These are phyloP conservation scores for Helminthosporium solani DNA, from an alignment of 2,329 filamentous ascomycete genomes.

Conservation along the genomic window DNA sequence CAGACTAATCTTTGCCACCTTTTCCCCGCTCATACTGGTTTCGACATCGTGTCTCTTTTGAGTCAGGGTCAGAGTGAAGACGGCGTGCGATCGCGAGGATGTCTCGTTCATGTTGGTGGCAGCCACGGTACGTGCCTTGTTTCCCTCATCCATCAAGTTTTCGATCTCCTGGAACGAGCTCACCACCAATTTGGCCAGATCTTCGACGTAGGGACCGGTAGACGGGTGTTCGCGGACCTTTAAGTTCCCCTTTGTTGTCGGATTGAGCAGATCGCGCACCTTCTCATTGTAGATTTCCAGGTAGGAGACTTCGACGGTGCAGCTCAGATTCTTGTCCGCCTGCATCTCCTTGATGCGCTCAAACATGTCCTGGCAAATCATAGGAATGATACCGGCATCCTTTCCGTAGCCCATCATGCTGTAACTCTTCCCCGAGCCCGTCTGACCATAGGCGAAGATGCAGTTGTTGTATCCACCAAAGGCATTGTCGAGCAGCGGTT, in stretches of 20 bases:
- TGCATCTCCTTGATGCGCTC: slow-evolving; percentile 71
- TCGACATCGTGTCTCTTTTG: slow-evolving; percentile 90
- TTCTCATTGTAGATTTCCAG: slow-evolving; percentile 99
- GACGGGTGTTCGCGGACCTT: slow-evolving; percentile 98
- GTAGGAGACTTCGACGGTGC: slow-evolving; percentile 97
- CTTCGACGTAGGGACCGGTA: slow-evolving; percentile 96
- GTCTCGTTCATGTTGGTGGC: slow-evolving; percentile 99
- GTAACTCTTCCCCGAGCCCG: slow-evolving; percentile 97
- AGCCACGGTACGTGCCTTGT: slow-evolving; percentile 96
- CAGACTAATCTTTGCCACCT: slow-evolving; percentile 95
- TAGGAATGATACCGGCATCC: slow-evolving; percentile 92
- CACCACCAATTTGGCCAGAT: slow-evolving; percentile 92
- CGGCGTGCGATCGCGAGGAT: slow-evolving; percentile 94
- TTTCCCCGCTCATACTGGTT: slow-evolving; percentile 96
- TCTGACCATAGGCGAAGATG: slow-evolving; percentile 98
- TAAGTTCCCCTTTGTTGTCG: slow-evolving; percentile 90
- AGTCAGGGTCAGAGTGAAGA: slow-evolving; percentile 93
- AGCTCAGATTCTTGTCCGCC: slow-evolving; percentile 75
- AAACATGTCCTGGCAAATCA: slow-evolving; percentile 98
- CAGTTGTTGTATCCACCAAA: slow-evolving; percentile 99
- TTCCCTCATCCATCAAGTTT: slow-evolving; percentile 97
- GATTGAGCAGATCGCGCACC: slow-evolving; percentile 92
- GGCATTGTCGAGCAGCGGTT: slow-evolving; percentile 92
- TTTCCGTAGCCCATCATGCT: slow-evolving; percentile 99
- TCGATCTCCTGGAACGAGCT: slow-evolving; percentile 94